Conservation (phyloP, 2,329 filamentous ascomycete species). For the Cladosporium sp. region DNA sequence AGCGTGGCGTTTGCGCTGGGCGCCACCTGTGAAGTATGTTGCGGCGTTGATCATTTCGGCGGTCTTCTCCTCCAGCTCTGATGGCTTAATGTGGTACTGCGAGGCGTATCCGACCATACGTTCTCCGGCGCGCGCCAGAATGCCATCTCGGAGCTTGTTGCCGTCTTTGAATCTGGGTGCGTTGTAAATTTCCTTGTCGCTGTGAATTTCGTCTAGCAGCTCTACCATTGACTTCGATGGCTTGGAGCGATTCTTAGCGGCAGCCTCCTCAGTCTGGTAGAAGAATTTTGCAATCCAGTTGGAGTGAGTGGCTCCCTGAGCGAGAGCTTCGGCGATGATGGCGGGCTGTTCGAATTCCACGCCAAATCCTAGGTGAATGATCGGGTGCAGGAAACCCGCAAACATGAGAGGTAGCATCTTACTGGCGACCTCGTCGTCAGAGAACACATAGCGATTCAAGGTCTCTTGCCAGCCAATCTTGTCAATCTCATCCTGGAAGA, state of each 20-base stretch:
- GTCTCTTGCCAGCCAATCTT: conserved; percentile 57
- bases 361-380: conserved; percentile 83
- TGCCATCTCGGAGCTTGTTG: conserved; percentile 66
- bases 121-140: conserved; percentile 58
- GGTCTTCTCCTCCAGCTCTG: conserved; percentile 54
- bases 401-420: conserved; percentile 67
- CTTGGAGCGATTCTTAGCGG: conserved; percentile 26
- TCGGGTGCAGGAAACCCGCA: conserved; percentile 68
- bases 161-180: conserved; percentile 36
- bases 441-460: conserved; percentile 65
- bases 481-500: conserved; percentile 72
- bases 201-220: conserved; percentile 58
- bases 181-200: conserved; percentile 52
- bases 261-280: conserved; percentile 47
- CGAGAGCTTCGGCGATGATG: conserved; percentile 74
- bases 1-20: conserved; percentile 60
- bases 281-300: conserved; percentile 53
- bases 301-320: conserved; percentile 69
- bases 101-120: conserved; percentile 60
- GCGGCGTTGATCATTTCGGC: conserved; percentile 68
- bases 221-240: conserved; percentile 46
- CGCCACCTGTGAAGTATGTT: conserved; percentile 56
- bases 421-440: conserved; percentile 59
- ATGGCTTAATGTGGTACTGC: conserved; percentile 47
- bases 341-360: conserved; percentile 79